A percentile compares a stretch with the other conserved stretches of the same genome.
Conservation (phyloP, 306 rosid genomes). For the Glycyrrhiza uralensis region DNA sequence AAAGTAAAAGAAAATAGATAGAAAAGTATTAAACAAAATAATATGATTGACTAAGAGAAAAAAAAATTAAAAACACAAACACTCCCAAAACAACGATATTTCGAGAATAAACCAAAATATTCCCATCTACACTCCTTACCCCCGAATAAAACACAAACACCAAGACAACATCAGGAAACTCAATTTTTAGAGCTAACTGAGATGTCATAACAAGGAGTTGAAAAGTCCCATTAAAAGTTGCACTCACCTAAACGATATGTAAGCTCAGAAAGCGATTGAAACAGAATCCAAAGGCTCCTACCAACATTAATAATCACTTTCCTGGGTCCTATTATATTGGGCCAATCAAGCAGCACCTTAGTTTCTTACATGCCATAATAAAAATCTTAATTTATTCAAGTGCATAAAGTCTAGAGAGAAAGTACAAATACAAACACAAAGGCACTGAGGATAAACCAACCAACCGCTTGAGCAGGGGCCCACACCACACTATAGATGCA, state of each 20-base stretch:
- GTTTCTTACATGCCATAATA: slow-evolving; percentile 19
- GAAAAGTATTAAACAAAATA: no score
- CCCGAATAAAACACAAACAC: no score
- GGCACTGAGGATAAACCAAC: slow-evolving; percentile 58
- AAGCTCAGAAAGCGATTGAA: slow-evolving; percentile 25
- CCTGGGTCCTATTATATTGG: neutral
- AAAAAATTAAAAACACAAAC: no score
- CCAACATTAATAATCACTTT: slow-evolving; percentile 4
- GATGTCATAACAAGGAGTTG: slow-evolving; percentile 34
- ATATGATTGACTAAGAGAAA: no score
- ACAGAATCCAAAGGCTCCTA: slow-evolving; percentile 18
- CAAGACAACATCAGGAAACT: no score
- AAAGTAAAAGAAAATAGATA: no score
- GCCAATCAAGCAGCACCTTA: neutral
- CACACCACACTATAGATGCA: slow-evolving; percentile 19
- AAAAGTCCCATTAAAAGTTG: neutral
- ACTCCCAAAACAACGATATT: no score
- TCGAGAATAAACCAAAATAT: no score
- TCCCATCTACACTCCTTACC: no score
- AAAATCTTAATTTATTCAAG: neutral
- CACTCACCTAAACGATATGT: slow-evolving; percentile 17
- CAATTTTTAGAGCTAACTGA: neutral
- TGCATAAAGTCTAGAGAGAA: neutral
- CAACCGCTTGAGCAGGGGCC: slow-evolving; percentile 61
- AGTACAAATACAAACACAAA: slow-evolving; percentile 46